A percentile compares a stretch with the other conserved stretches of the same genome.
Evolutionary conservation across 441 rosid genomes (phyloP).

Genomic region (Pelargonium myrrhifolium): DNA sequence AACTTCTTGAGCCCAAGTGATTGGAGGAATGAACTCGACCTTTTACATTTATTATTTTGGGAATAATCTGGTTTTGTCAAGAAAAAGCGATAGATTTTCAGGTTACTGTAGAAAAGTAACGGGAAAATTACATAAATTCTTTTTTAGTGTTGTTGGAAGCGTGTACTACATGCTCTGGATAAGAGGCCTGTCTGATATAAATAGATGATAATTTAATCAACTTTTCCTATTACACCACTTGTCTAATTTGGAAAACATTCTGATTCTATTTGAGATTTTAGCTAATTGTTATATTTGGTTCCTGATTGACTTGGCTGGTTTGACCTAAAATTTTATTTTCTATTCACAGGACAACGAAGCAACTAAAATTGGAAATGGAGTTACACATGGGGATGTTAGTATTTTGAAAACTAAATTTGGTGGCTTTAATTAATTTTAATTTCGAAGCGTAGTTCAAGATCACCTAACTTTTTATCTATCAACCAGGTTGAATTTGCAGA

Average conservation of each 20-base stretch:
- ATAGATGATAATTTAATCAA: not conserved
- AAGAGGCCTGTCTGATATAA: not conserved
- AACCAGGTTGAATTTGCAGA: slow-evolving; percentile 59
- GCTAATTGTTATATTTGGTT: not conserved
- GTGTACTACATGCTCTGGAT: not conserved
- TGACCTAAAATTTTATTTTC: slow-evolving; percentile 5
- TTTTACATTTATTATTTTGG: not conserved
- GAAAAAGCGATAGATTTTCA: not conserved
- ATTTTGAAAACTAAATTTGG: slow-evolving; percentile 18
- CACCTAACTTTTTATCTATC: slow-evolving; percentile 22
- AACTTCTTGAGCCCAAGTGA: not conserved
- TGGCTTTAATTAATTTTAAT: slow-evolving; percentile 18
- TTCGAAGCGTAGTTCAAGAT: slow-evolving; percentile 15
- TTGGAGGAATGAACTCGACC: not conserved
- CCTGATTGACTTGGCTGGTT: not conserved
- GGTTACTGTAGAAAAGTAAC: not conserved
- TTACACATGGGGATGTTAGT: slow-evolving; percentile 54
- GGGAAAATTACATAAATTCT: not conserved
- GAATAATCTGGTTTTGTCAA: slow-evolving; percentile 3
- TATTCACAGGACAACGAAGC: slow-evolving; percentile 59
- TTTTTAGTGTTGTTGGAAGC: not conserved
- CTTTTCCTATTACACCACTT: not conserved
- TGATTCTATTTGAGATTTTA: not conserved
- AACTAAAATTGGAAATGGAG: slow-evolving; percentile 34
- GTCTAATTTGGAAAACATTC: slow-evolving; percentile 2